Conservation (phyloP, 257 asterid species). For the Lithospermum erythrorhizon region DNA sequence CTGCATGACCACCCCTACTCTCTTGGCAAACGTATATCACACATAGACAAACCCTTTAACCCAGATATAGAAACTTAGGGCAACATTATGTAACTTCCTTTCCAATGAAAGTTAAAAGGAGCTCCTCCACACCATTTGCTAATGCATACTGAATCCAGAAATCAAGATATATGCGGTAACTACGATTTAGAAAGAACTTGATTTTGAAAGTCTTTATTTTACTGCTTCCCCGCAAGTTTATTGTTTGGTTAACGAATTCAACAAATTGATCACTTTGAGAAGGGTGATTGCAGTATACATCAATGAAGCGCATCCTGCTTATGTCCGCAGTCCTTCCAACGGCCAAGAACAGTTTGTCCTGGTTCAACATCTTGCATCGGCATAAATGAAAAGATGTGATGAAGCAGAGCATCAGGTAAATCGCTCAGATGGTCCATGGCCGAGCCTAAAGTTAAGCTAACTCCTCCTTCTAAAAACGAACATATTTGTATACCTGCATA, state of each 20-base stretch:
- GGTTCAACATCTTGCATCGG: slow-evolving; percentile 7
- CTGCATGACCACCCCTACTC: slow-evolving; percentile 8
- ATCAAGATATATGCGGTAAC: neutral
- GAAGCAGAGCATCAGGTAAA: slow-evolving; percentile 7
- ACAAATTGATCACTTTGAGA: neutral
- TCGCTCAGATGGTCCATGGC: slow-evolving; percentile 8
- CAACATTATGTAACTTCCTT: neutral
- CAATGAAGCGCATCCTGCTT: neutral
- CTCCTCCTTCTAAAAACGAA: neutral
- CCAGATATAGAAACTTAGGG: slow-evolving; percentile 4
- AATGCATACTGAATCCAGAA: slow-evolving; percentile 7
- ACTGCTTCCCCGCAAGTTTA: slow-evolving; percentile 3
- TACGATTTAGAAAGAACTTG: neutral
- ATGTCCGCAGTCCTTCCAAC: slow-evolving; percentile 7
- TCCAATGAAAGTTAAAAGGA: neutral
- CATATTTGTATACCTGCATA: neutral
- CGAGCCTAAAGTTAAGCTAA: neutral
- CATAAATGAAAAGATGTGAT: slow-evolving; percentile 9
- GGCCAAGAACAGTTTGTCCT: slow-evolving; percentile 8
- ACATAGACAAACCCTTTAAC: neutral
- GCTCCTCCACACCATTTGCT: slow-evolving; percentile 7
- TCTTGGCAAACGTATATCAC: neutral
- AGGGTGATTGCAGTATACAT: neutral
- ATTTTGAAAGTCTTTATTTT: slow-evolving; percentile 6
- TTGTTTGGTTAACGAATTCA: slow-evolving; percentile 5